Base-by-base conservation (phyloP, 1,284 basidiomycete genomes). In the Cutaneotrichosporon cavernicola region DNA sequence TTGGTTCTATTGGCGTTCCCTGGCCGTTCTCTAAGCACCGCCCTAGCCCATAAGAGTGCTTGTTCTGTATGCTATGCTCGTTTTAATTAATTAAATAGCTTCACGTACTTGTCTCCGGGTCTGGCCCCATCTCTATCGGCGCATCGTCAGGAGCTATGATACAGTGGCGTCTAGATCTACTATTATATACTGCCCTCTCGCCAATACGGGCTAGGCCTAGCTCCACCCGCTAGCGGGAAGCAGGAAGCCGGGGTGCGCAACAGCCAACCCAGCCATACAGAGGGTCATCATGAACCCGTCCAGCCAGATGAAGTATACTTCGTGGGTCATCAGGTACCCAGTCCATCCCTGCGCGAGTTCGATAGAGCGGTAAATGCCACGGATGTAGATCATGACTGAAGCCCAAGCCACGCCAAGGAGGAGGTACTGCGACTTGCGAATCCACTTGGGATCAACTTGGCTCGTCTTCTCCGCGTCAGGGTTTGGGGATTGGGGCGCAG, bases 351-450 rank as follows among this genome's bases (percentile, higher is more conserved):
- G 69, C 4, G 63, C 52, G 46, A 78, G 69, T 66, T 78, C 76
- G 60, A 76, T 69, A 1, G 75, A 70, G 61, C 76, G 71, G 64
- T 74, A 78, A 47, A 77, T 70, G 52, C 74, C 78, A 66, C 78
- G 70, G 47, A 74, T 69, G 65, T 74, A 65, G 63, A 80, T 77
- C 73, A 76, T 76, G 30, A 74, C 53, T 14, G 71, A 73, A 5
- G 73, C 72, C 47, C 75, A 68, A 4, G 66, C 72, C 2, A 74
- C 73, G 14, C 70, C 74, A 22, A 61, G 36, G 49, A 80, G 70
- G 13, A 80, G 63, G 59, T 70, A 18, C 56, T 65, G 56, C 21
- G 57, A 43, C 32, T 43, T 55, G 64, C 61, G 61, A 18, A 62
- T 13, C 50, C 43, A 26, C 31, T 36, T 18, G 5, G 26, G 31